Conservation (phyloP, 73 alveolate species). For the Blepharisma stoltei region DNA sequence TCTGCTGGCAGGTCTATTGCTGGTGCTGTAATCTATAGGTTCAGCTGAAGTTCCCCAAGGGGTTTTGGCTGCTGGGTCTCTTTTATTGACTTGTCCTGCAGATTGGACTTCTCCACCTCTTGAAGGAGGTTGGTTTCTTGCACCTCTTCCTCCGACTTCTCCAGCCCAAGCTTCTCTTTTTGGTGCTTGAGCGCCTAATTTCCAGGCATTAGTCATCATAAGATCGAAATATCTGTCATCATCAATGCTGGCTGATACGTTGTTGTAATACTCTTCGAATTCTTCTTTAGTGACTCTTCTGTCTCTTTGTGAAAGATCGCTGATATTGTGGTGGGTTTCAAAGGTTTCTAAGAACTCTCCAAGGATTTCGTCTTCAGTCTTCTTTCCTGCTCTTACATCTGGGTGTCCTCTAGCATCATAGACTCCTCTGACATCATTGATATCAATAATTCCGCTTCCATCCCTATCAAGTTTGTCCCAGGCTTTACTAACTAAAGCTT, state of each 20-base stretch:
- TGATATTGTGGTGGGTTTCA: conserved; percentile 4
- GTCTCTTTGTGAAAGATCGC: neutral
- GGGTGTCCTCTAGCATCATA: conserved; percentile 20
- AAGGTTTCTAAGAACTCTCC: conserved; percentile 8
- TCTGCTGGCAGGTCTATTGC: neutral
- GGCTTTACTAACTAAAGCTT: neutral
- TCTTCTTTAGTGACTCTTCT: conserved; percentile 3
- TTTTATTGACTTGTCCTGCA: neutral
- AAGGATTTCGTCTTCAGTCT: neutral
- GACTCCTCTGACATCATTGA: conserved; percentile 20
- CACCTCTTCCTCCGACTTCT: neutral
- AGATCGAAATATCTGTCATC: neutral
- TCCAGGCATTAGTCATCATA: conserved; percentile 11
- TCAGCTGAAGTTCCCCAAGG: neutral
- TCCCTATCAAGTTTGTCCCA: conserved; percentile 16
- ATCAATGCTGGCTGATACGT: neutral
- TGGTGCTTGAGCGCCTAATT: neutral
- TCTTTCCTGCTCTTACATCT: conserved; percentile 14
- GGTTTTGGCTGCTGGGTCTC: neutral
- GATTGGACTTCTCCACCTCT: neutral
- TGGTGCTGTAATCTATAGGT: neutral
- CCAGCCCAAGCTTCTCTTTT: neutral
- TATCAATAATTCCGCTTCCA: conserved; percentile 24
- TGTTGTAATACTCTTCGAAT: conserved; percentile 4
- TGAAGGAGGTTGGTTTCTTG: neutral